Evolutionary conservation across 2,329 filamentous ascomycete genomes (phyloP), one percentile per base, ranked within the genome.

Genomic region (Aplosporella prunicola): DNA sequence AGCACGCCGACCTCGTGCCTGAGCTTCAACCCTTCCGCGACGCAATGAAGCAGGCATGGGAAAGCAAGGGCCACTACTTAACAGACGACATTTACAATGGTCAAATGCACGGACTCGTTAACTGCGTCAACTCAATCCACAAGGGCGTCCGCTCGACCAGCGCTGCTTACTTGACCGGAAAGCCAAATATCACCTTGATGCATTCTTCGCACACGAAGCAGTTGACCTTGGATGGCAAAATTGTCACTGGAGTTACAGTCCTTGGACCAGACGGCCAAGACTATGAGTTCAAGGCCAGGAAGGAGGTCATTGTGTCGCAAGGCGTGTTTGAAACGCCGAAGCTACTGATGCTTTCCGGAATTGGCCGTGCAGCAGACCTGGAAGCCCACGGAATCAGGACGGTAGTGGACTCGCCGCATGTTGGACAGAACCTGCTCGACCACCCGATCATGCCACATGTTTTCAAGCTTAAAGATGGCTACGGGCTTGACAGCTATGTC

Each of bases 61-160:
- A 62, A 2, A 69, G 63, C 24, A 71, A 65, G 37, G 74, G 72
- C 10, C 56, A 72, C 35, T 48, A 53, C 0, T 36, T 75, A 3
- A 69, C 62, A 0, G 68, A 76, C 9, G 66, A 78, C 35, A 68
- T 78, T 26, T 75, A 71, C 46, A 63, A 69, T 37, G 74, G 74
- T 9, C 58, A 62, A 6, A 71, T 76, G 67, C 51, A 56, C 20
- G 73, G 74, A 3, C 61, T 78, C 2, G 64, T 61, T 26, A 63
- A 74, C 28, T 68, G 68, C 46, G 61, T 72, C 35, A 67, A 74
- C 52, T 66, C 64, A 26, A 76, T n/a, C n/a, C n/a, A n/a, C n/a
- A n/a, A n/a, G n/a, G n/a, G n/a, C n/a, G n/a, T n/a, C n/a, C n/a
- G n/a, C n/a, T n/a, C n/a, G n/a, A n/a, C n/a, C n/a, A n/a, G n/a